Conservation (phyloP, 176 grass and related monocot species). For the Oryza meridionalis region DNA sequence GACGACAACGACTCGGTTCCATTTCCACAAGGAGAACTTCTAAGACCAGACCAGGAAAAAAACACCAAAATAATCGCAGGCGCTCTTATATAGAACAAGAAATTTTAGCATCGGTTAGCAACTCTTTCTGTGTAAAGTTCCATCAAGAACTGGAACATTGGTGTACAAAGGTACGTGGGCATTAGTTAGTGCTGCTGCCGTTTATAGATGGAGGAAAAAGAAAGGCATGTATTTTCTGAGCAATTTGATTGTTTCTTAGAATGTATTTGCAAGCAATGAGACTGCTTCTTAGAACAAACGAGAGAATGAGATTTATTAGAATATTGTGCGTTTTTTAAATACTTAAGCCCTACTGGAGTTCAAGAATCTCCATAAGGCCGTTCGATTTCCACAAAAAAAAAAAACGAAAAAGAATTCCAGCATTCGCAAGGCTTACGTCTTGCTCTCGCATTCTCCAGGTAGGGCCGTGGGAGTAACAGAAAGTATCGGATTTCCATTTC, state of each 20-base stretch:
- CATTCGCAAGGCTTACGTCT: neutral
- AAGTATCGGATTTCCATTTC: neutral
- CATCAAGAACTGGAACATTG: constrained; percentile 20
- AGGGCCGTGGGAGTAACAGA: neutral
- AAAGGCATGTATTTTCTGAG: constrained; percentile 16
- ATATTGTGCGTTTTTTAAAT: neutral
- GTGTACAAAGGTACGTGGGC: constrained; percentile 35
- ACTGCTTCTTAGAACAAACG: constrained; percentile 45
- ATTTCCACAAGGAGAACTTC: constrained; percentile 99
- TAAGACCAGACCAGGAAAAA: constrained; percentile 42
- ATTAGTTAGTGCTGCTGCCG: constrained; percentile 21
- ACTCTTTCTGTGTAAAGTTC: constrained; percentile 44
- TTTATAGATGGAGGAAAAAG: constrained; percentile 40
- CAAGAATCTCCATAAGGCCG: neutral
- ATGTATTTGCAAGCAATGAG: constrained; percentile 27
- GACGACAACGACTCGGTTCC: constrained; percentile 83
- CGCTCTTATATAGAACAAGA: constrained; percentile 41
- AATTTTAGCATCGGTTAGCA: constrained; percentile 49
- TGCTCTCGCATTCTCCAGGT: no score
- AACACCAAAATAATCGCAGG: constrained; percentile 19
- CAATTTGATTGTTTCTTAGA: constrained; percentile 45
- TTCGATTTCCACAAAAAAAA: neutral
- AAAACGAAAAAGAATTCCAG: neutral
- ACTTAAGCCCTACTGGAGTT: neutral
- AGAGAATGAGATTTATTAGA: constrained; percentile 8